Evolutionary conservation across 2,329 filamentous ascomycete genomes (phyloP), one percentile per base, ranked within the genome.

Genomic region (Diplodia sapinea): DNA sequence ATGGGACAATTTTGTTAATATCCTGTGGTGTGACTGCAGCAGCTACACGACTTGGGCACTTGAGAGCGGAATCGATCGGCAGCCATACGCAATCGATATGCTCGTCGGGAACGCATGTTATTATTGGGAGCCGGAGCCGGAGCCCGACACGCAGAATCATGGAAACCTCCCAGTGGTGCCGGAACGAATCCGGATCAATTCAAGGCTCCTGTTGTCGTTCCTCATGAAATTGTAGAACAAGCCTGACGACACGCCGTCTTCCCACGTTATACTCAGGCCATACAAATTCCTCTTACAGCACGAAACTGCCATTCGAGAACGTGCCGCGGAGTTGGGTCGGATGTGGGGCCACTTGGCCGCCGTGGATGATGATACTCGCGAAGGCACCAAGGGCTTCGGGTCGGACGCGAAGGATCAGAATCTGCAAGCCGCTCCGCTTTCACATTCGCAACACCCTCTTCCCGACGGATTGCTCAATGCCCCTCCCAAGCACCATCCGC

Each of bases 131-230:
- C 13, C 15, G 36, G n/a, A 17, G 8, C n/a, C n/a, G 49, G 49
- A 31, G 29, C 29, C 7, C 29, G 29, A 31, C 29, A 31, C 29
- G 3, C 29, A 31, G 29, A 31, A 4, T 4, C 36, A 26, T 43
- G 55, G 20, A 59, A 17, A 38, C 7, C 55, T 43, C 4, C 17
- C 33, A 12, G 36, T 13, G 12, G 36, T 49, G 8, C 38, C 56
- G 12, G 56, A 61, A 12, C 56, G 56, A 1, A 49, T 61, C 12
- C 38, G 38, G 6, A 49, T 61, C 56, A 49, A 61, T 23, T 61
- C 56, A 5, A 17, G 23, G 40, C 38, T 36, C 23, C 4, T 61
- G 3, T 11, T 61, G 12, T 1, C 20, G 1, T 49, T 61, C 23
- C 7, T 61, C 29, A 31, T 31, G 29, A 4, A 31, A 8, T 31